phyloP scores from a whole-genome alignment of 2,329 filamentous ascomycete species.

The Sporothrix inflata region DNA sequence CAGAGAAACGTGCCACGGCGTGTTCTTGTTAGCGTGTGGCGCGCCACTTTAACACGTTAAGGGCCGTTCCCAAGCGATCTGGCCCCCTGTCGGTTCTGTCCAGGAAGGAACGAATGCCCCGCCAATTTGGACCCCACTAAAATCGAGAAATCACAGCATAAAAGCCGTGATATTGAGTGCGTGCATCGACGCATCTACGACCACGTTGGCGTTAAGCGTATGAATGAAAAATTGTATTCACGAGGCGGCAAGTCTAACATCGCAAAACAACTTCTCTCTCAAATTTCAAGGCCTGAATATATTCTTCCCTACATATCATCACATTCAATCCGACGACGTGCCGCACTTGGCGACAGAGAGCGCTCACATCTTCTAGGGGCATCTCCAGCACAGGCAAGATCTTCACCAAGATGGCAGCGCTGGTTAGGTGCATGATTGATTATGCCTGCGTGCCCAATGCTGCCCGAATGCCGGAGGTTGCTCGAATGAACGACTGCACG shows the following conservation, averaged over 20 bases:
- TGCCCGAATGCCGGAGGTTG: conserved; percentile 17
- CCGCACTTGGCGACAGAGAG: background rate
- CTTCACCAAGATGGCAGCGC: background rate
- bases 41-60: background rate
- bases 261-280: background rate
- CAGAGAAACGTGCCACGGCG: background rate
- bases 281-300: background rate
- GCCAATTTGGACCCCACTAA: conserved; percentile 19
- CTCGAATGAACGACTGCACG: background rate
- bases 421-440: background rate
- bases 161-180: background rate
- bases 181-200: background rate
- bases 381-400: background rate
- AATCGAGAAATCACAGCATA: background rate
- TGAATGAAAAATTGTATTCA: background rate
- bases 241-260: background rate
- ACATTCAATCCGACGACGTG: background rate
- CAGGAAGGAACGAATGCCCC: conserved; percentile 12
- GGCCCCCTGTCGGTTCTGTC: conserved; percentile 16
- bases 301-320: background rate
- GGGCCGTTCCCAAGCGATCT: conserved; percentile 6
- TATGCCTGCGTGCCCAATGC: conserved; percentile 25
- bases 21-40: conserved; percentile 9
- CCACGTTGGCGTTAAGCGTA: background rate
- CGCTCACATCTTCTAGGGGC: background rate